phyloP scores from a whole-genome alignment of 768 basidiomycete genomes.

The Tylopilus felleus region DNA sequence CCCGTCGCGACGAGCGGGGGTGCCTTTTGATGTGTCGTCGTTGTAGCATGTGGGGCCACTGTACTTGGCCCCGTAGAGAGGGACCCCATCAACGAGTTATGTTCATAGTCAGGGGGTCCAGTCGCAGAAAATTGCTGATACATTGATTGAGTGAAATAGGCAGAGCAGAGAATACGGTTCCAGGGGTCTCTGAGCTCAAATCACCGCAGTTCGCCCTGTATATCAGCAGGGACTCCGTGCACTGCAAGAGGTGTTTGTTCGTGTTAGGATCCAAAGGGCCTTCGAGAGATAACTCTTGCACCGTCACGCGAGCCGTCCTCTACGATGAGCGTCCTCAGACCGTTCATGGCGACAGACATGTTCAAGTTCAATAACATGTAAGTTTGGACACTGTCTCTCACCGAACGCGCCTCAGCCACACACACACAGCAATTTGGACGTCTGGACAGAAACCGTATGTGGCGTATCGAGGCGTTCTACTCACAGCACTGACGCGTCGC shows the following conservation, averaged over 20 bases:
- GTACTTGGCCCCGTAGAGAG: constrained; percentile 34
- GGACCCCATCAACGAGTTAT: constrained; percentile 30
- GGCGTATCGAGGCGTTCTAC: not conserved
- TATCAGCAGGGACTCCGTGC: constrained; percentile 23
- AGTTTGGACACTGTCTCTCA: constrained; percentile 20
- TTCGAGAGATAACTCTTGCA: not conserved
- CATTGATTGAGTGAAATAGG: constrained; percentile 29
- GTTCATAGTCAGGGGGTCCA: constrained; percentile 34
- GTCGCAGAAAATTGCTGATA: constrained; percentile 35
- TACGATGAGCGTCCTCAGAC: constrained; percentile 66
- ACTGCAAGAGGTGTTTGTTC: constrained; percentile 24
- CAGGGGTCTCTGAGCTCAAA: constrained; percentile 25
- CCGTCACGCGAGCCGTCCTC: not conserved
- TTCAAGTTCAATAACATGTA: constrained; percentile 93
- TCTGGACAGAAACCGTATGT: constrained; percentile 95
- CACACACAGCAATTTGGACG: constrained; percentile 74
- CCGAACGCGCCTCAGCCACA: constrained; percentile 6
- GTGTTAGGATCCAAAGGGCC: constrained; percentile 29
- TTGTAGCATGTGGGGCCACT: constrained; percentile 30
- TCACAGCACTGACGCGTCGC: constrained; percentile 1
- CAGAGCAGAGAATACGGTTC: constrained; percentile 21
- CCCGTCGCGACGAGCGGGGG: constrained; percentile 71
- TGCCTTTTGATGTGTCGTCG: constrained; percentile 29
- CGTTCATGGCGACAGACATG: constrained; percentile 86
- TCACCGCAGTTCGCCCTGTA: constrained; percentile 2